Evolutionary conservation across 306 rosid species (phyloP).

Genomic region (Acacia crassicarpa): DNA sequence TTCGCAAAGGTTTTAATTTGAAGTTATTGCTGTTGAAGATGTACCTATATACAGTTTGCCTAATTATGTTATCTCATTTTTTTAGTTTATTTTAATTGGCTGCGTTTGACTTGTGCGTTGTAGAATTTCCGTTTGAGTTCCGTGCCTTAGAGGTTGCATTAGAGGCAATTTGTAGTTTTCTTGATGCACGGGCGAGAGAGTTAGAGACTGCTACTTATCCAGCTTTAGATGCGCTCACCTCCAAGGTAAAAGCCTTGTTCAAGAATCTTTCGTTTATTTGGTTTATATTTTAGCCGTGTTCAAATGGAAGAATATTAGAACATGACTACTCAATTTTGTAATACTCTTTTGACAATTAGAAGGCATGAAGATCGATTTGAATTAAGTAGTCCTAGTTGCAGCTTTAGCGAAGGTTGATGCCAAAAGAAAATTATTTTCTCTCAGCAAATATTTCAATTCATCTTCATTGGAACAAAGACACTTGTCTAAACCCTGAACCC

Average conservation of each 20-base stretch:
- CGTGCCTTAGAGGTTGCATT: conserved; percentile 71
- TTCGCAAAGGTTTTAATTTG: neutral
- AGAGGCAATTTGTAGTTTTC: conserved; percentile 74
- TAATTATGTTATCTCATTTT: neutral
- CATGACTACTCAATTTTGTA: conserved; percentile 8
- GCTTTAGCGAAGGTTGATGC: neutral
- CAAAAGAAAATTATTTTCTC: neutral
- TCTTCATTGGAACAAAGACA: neutral
- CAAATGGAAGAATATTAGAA: conserved; percentile 9
- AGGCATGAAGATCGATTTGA: neutral
- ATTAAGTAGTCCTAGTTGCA: neutral
- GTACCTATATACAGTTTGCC: neutral
- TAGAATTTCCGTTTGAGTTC: conserved; percentile 85
- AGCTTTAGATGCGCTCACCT: conserved; percentile 78
- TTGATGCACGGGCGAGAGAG: conserved; percentile 67
- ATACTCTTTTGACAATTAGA: neutral
- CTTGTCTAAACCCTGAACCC: neutral
- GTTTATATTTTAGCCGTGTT: conserved; percentile 7
- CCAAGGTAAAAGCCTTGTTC: conserved; percentile 51
- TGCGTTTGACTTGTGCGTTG: conserved; percentile 16
- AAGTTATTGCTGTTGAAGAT: neutral
- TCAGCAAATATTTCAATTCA: neutral
- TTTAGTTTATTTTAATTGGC: neutral
- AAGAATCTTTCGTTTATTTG: neutral
- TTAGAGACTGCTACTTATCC: conserved; percentile 72